Conservation (phyloP, 2,329 filamentous ascomycete genomes). For the Phaeophleospora eucalypticola region DNA sequence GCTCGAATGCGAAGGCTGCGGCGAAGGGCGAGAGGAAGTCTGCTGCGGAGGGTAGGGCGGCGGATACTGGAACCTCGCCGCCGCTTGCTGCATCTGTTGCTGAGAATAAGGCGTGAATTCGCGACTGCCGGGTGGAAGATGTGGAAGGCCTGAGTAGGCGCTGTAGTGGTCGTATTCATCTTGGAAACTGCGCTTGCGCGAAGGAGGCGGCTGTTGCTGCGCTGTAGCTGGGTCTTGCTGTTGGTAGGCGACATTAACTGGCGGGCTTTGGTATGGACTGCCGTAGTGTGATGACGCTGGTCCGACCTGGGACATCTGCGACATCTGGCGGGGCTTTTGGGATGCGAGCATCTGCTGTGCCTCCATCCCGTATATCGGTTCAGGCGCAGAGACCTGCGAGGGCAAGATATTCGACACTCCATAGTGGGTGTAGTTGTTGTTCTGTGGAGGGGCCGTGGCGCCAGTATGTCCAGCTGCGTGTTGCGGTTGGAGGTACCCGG, state of each 20-base stretch:
- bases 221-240: constrained; percentile 5
- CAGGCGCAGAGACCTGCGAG: constrained; percentile 26
- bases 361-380: constrained; percentile 26
- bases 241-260: constrained; percentile 32
- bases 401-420: constrained; percentile 26
- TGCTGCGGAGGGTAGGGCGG: constrained; percentile 18
- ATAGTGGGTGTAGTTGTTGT: constrained; percentile 27
- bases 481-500: constrained; percentile 13
- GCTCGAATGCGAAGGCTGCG: constrained; percentile 20
- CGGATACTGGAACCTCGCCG: constrained; percentile 18
- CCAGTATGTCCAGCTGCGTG: too few relatives aligned
- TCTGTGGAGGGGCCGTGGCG: too few relatives aligned
- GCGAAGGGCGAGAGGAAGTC: constrained; percentile 15
- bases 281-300: constrained; percentile 27
- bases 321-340: constrained; percentile 24
- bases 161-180: constrained; percentile 38
- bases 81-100: constrained; percentile 22
- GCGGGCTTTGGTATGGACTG: constrained; percentile 29
- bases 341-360: constrained; percentile 22
- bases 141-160: constrained; percentile 39
- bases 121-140: background rate
- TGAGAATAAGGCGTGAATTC: constrained; percentile 35
- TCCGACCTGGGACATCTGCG: constrained; percentile 18
- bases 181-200: constrained; percentile 43
- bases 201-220: constrained; percentile 14